Base-by-base conservation (phyloP, 306 rosid species). In the Casuarina cunninghamiana region DNA sequence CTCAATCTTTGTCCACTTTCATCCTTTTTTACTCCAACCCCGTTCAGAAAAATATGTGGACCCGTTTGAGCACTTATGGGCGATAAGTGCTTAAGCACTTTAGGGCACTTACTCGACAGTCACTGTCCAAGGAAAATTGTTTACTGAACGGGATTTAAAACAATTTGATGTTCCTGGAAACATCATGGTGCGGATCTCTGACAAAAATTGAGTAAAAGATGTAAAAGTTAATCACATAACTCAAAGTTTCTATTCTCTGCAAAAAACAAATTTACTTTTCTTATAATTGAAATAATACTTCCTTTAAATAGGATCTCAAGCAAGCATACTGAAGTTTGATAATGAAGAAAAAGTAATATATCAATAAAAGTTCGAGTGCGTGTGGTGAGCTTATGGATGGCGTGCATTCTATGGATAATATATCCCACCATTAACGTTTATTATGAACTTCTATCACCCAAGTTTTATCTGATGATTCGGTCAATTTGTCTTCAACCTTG, bases 321-420 rank as follows among this genome's bases (percentile, higher is more conserved):
- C 26, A 21, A 21, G 26, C 26, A 21, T 21, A 21, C 26, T 21
- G 26, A 21, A 26, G 32, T 26, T 26, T 26, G 32, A 26, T 26
- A 26, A 26, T 26, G 32, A 26, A 26, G 32, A 26, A 26, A 26
- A 26, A 26, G 32, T 26, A 26, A 26, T 26, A 26, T 26, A 26
- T 1, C 32, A 26, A 26, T 26, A 26, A 26, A 26, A 26, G 32
- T 26, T 42, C 42, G 50, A 16, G 71, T 66, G 71, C 71, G 50
- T 17, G 71, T 66, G 71, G 4, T 41, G 71, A 41, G 71, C 71
- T 41, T 66, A 17, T n/a, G 71, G 3, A 41, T 66, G 71, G 26
- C 71, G 38, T 49, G 41, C 11, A 66, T 66, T 42, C 49, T 42
- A 6, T 37, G 10, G 39, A 66, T 39, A 66, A 42, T 66, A 66